Percentiles rank a stretch among this genome's conserved stretches.
These are phyloP conservation scores for Rhodotorula sp. DNA, from an alignment of 1,284 basidiomycete species.

Conservation along the genomic window DNA sequence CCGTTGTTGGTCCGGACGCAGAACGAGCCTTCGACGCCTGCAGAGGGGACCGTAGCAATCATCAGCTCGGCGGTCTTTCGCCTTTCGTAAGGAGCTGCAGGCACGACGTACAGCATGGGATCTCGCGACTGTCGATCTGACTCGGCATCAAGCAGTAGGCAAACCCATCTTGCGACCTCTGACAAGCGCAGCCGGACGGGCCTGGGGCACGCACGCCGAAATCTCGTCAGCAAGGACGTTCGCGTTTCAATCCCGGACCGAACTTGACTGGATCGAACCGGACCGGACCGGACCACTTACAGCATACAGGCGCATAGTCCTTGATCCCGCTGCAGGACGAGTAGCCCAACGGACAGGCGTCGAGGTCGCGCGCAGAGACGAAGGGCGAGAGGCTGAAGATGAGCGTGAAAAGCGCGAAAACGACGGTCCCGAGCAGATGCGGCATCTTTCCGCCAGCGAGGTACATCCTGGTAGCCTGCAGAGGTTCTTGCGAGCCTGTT, in stretches of 20 bases:
- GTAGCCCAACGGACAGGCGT: background rate
- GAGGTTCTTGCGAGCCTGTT: too few relatives aligned
- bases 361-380: background rate
- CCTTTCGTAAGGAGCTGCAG: background rate
- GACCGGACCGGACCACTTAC: background rate
- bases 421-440: background rate
- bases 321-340: conserved; percentile 1
- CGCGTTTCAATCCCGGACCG: too few relatives aligned
- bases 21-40: conserved; percentile 3
- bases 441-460: background rate
- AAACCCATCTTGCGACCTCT: background rate
- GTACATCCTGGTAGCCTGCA: background rate
- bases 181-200: background rate
- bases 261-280: background rate
- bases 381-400: background rate
- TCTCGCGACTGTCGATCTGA: background rate
- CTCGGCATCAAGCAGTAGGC: conserved; percentile 2
- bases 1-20: background rate
- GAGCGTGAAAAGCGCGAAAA: conserved; percentile 4
- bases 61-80: background rate
- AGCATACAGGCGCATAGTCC: background rate
- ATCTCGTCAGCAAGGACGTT: too few relatives aligned
- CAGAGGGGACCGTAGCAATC: background rate
- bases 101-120: background rate
- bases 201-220: background rate